Conservation (phyloP, 805 yeast species). For the Jamesozyma hellenica region DNA sequence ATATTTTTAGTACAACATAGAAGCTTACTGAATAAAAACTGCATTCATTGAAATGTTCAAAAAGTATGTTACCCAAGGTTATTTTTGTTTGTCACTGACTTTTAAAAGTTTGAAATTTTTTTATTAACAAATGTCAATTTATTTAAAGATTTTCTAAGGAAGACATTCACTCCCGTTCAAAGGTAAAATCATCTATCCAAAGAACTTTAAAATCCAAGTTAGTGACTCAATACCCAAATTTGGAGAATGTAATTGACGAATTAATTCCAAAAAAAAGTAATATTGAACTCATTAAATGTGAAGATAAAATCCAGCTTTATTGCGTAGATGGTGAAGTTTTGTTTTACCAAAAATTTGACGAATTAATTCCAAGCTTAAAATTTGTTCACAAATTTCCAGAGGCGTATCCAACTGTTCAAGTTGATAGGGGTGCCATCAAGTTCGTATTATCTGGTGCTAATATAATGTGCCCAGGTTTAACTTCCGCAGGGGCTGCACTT, state of each 20-base stretch:
- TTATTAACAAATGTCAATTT: too few relatives aligned
- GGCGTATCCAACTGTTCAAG: conserved; percentile 77
- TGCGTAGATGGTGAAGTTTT: conserved; percentile 63
- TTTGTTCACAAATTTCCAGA: conserved; percentile 75
- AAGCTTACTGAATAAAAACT: too few relatives aligned
- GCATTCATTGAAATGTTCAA: neutral
- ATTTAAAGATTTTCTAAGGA: conserved; percentile 56
- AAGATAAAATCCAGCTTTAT: conserved; percentile 76
- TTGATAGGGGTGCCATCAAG: conserved; percentile 93
- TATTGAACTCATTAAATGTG: conserved; percentile 72
- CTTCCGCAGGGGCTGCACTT: conserved; percentile 72
- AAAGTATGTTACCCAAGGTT: conserved; percentile 4
- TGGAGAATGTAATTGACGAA: conserved; percentile 70
- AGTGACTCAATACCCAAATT: conserved; percentile 59
- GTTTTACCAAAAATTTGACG: conserved; percentile 72
- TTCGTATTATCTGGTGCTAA: conserved; percentile 93
- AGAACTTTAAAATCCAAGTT: conserved; percentile 72
- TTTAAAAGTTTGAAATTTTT: too few relatives aligned
- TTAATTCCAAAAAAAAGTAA: conserved; percentile 84
- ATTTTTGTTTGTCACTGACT: too few relatives aligned
- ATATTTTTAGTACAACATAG: too few relatives aligned
- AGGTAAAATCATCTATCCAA: conserved; percentile 89
- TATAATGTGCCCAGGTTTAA: conserved; percentile 92
- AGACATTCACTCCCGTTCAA: conserved; percentile 82
- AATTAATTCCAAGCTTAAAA: conserved; percentile 63